phyloP scores from a whole-genome alignment of 371 early-diverging fungal genomes.

The Mortierella sp. region DNA sequence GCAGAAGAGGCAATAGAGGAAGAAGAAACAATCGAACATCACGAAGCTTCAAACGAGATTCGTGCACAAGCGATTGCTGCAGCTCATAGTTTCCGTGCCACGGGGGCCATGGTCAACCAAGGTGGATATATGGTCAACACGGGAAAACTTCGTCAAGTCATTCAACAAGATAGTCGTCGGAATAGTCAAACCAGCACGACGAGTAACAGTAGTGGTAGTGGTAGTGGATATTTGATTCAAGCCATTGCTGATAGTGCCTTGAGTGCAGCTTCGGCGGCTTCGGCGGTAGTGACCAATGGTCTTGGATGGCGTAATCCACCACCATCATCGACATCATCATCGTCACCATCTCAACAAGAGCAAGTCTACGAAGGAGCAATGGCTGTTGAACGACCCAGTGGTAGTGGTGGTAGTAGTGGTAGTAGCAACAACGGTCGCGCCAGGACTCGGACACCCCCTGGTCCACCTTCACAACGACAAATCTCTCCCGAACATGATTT shows the following conservation, averaged over 20 bases:
- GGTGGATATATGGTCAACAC: conserved; percentile 45
- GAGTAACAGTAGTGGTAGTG: conserved; percentile 5
- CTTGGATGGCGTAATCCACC: conserved; percentile 33
- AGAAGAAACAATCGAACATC: not conserved
- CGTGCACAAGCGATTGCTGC: conserved; percentile 48
- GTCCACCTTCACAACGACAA: conserved; percentile 4
- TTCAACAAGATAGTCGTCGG: not conserved
- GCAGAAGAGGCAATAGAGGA: too few species aligned
- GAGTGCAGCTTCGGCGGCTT: conserved; percentile 35
- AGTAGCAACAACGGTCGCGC: not conserved
- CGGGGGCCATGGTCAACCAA: conserved; percentile 23
- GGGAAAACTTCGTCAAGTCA: conserved; percentile 33
- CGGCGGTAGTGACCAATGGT: conserved; percentile 11
- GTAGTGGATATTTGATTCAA: conserved; percentile 37
- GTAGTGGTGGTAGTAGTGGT: too few species aligned
- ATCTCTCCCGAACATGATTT: conserved; percentile 25
- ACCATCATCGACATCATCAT: not conserved
- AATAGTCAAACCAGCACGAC: conserved; percentile 9
- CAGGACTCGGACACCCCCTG: conserved; percentile 3
- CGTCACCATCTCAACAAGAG: not conserved
- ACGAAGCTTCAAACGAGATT: conserved; percentile 23
- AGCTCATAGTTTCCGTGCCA: conserved; percentile 40
- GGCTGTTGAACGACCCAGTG: not conserved
- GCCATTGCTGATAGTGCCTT: conserved; percentile 34
- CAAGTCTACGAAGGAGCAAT: not conserved